A percentile compares a stretch with the other conserved stretches of the same genome.
Conservation (phyloP, 1,284 basidiomycete genomes). For the Meira nashicola region DNA sequence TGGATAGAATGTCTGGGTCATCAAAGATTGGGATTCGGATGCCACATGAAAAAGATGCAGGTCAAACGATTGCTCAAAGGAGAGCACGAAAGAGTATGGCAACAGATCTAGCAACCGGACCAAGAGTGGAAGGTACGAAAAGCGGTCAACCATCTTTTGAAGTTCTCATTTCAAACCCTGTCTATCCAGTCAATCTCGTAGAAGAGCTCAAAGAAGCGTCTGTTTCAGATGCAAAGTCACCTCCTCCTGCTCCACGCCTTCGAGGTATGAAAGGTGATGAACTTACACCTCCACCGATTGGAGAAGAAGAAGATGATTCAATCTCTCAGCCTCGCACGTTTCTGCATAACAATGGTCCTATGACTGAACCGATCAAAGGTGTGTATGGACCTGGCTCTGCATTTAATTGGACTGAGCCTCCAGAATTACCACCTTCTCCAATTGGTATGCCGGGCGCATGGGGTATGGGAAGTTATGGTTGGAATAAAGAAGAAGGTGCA, state of each 20-base stretch:
- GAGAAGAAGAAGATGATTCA: slow-evolving; percentile 11
- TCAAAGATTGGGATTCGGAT: slow-evolving; percentile 9
- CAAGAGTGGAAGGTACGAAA: slow-evolving; percentile 4
- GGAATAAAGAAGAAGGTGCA: slow-evolving; percentile 37
- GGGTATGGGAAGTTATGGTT: slow-evolving; percentile 26
- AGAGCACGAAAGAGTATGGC: slow-evolving; percentile 23
- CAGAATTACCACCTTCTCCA: slow-evolving; percentile 43
- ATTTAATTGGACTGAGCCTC: slow-evolving; percentile 18
- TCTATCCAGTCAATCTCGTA: slow-evolving; percentile 13
- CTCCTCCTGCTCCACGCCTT: neutral
- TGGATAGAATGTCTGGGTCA: slow-evolving; percentile 4
- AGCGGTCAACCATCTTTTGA: slow-evolving; percentile 11
- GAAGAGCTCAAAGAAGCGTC: neutral
- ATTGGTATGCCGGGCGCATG: slow-evolving; percentile 49
- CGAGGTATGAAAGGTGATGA: neutral
- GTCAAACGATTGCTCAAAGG: slow-evolving; percentile 34
- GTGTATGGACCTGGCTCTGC: slow-evolving; percentile 34
- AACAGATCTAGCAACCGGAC: too few species aligned
- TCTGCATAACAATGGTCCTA: too few species aligned
- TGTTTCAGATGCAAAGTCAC: neutral
- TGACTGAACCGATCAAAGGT: neutral
- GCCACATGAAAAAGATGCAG: slow-evolving; percentile 2
- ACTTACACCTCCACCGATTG: neutral
- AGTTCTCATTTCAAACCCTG: slow-evolving; percentile 2
- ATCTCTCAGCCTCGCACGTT: neutral